Evolutionary conservation across 129 eudicot species (phyloP), one percentile per base, ranked within the genome.

Genomic region (Erigeron canadensis): DNA sequence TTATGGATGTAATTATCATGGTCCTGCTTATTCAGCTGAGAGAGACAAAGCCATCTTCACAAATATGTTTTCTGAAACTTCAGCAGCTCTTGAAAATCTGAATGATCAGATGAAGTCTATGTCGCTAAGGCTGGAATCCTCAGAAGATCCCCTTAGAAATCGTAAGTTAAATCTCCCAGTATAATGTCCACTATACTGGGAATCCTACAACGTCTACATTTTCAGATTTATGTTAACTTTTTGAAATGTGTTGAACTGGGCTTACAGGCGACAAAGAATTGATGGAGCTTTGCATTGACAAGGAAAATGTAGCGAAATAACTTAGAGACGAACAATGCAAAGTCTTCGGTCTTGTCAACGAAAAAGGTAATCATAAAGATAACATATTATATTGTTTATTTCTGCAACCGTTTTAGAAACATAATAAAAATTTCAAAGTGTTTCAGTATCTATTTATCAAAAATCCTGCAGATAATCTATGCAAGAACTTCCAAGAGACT

Each of bases 231-330:
- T 12, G 58, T 54, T 55, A 2, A 28, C 19, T 39, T 61, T 69
- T 72, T 75, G 58, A 37, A 65, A 41, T 75, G 46, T 62, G 58
- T 68, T 76, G 56, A 66, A 53, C 65, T 67, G n/a, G 65, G 37
- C 50, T 78, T 88, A 74, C 81, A 95, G 99, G 97, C 65, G 91
- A 88, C 46, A 76, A 70, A 70, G 88, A 83, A 71, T 82, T 95
- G 74, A 74, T 77, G 77, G 91, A 84, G 81, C 85, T 95, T 56
- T 66, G 84, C 65, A 47, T 78, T 68, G 72, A 77, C 75, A 95
- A 85, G 81, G 91, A 86, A 56, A 84, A 86, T 51, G 55, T 64
- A 57, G 88, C 90, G 83, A 86, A 70, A 75, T 68, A 68, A 46
- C 80, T 82, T 46, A 75, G 69, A 42, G 83, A 81, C 68, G 96